Base-by-base conservation (phyloP, 176 grass and related monocot species). In the Typha latifolia region DNA sequence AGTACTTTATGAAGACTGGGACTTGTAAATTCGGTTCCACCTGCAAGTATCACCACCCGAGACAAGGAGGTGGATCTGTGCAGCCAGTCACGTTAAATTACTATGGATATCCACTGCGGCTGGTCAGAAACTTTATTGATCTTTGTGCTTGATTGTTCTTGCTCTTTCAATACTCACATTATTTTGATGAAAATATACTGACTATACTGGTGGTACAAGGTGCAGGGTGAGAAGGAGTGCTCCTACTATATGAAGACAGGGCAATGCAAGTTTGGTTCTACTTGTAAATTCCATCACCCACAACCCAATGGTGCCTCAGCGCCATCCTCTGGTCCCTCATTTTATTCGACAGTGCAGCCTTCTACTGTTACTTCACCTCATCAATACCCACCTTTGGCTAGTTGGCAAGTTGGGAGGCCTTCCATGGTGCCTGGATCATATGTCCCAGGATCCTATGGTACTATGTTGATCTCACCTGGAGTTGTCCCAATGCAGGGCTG, bases 41-140 rank as follows among this genome's bases (percentile, higher is more conserved):
- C 29, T 97, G 94, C 76, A 97, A 93, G 57, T 92, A 87, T 76
- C 69, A 93, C 78, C 94, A 97, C 63, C 94, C 94, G 12, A 92
- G 80, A 64, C 82, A 93, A 73, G 70, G 62, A 29, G 49, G 69
- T 73, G 74, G 76, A 47, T 77, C 68, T 22, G 69, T 63, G 20
- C 85, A 77, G 14, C 81, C 83, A 66, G 70, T 84, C 47, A 62
- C 70, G 48, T 73, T 97, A 67, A 97, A 90, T 70, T 70, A 74
- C 52, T 67, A 48, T 69, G 94, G 89, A 73, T 90, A 75, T 48
- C 94, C 94, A 64, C 61, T 90, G 62, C 83, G 89, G 32, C 51
- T n/a, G 69, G 94, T 93, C 48, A 34, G 85, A 61, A 50, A 73
- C 14, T 75, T 18, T 59, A 7, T 57, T 57, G n/a, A 18, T 57